These are phyloP conservation scores for Aspergillus sp. DNA, from an alignment of 2,329 filamentous ascomycete genomes.

Conservation along the genomic window DNA sequence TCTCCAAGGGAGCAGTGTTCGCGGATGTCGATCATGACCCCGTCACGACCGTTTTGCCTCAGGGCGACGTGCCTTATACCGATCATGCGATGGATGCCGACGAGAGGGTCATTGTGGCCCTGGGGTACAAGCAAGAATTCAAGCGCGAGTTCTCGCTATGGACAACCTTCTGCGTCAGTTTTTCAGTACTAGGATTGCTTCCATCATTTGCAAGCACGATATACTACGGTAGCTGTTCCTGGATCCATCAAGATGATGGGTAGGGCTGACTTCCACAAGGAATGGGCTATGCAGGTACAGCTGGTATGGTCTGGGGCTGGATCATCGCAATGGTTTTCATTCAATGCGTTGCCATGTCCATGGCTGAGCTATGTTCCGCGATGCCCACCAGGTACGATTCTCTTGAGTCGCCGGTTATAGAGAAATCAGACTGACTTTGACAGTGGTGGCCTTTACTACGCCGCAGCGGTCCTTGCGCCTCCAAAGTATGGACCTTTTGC, in stretches of 20 bases:
- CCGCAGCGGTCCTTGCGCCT: constrained; percentile 69
- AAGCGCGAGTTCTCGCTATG: constrained; percentile 72
- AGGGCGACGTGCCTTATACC: constrained; percentile 41
- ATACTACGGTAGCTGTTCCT: constrained; percentile 62
- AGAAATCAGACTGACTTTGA: neutral
- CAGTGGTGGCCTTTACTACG: constrained; percentile 72
- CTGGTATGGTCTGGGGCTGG: constrained; percentile 76
- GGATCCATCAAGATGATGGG: neutral
- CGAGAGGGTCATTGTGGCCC: constrained; percentile 45
- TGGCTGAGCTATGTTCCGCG: constrained; percentile 71
- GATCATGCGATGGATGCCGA: constrained; percentile 43
- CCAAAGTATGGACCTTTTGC: constrained; percentile 66
- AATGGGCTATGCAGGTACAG: constrained; percentile 59
- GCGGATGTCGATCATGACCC: constrained; percentile 32
- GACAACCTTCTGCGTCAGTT: constrained; percentile 74
- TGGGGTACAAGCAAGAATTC: constrained; percentile 62
- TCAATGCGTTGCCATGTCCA: constrained; percentile 67
- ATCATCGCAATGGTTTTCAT: constrained; percentile 72
- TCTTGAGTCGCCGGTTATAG: neutral
- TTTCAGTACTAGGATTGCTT: constrained; percentile 70
- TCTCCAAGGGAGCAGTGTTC: constrained; percentile 20
- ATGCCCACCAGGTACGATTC: constrained; percentile 64
- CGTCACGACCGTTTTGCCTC: constrained; percentile 40
- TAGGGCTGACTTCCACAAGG: constrained; percentile 26
- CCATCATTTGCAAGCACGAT: constrained; percentile 72